A percentile compares a stretch with the other conserved stretches of the same genome.
Conservation (phyloP, 305 asterid genomes). For the Solanum hybrid region DNA sequence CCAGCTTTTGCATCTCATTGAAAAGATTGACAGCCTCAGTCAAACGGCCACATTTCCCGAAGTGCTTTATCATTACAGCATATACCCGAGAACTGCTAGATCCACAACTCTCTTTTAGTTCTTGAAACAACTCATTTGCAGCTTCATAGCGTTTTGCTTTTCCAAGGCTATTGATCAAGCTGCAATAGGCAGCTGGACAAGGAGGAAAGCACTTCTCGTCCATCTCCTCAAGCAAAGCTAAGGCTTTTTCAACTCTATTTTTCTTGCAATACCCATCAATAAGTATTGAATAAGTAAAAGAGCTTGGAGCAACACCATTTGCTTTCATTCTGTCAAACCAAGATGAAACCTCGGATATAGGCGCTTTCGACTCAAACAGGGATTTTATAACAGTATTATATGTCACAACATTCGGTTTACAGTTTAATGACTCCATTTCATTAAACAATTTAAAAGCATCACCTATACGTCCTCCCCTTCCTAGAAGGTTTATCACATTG, state of each 20-base stretch:
- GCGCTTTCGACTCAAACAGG: slow-evolving; percentile 59
- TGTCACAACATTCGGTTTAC: slow-evolving; percentile 76
- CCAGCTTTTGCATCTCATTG: slow-evolving; percentile 65
- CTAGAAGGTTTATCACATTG: slow-evolving; percentile 68
- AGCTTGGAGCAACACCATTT: slow-evolving; percentile 54
- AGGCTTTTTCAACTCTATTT: slow-evolving; percentile 64
- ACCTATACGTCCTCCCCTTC: slow-evolving; percentile 49
- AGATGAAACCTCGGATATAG: slow-evolving; percentile 40
- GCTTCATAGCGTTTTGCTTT: slow-evolving; percentile 76
- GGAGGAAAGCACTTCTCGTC: slow-evolving; percentile 94
- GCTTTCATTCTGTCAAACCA: slow-evolving; percentile 75
- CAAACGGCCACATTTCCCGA: slow-evolving; percentile 70
- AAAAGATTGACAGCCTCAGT: slow-evolving; percentile 67
- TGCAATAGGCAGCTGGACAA: slow-evolving; percentile 97
- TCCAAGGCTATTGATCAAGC: slow-evolving; percentile 78
- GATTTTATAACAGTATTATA: slow-evolving; percentile 74
- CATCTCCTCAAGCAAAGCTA: slow-evolving; percentile 83
- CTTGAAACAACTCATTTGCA: slow-evolving; percentile 79
- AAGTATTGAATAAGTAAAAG: slow-evolving; percentile 75
- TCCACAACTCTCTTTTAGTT: slow-evolving; percentile 80
- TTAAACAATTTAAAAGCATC: slow-evolving; percentile 69
- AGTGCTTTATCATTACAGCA: slow-evolving; percentile 96
- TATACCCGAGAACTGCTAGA: slow-evolving; percentile 78
- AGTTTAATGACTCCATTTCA: slow-evolving; percentile 64
- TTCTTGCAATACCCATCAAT: slow-evolving; percentile 87